Base-by-base conservation (phyloP, 208 protist species). In the Trypanosoma congolense region DNA sequence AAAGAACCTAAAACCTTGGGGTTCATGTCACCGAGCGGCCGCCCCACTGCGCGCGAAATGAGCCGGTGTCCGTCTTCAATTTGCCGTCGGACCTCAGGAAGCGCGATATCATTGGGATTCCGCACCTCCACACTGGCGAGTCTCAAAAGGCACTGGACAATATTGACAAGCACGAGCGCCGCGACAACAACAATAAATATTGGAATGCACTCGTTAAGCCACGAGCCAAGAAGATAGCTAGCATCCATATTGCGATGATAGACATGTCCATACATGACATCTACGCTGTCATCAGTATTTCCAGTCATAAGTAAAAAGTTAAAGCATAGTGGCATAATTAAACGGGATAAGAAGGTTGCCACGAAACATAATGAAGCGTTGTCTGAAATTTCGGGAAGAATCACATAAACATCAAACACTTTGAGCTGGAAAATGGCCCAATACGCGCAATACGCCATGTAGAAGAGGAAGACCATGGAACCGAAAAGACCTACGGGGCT, bases 271-370 rank as follows among this genome's bases (percentile, higher is more conserved):
- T 96, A 96, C 71, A 75, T 65, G 24, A 96, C 86, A 52, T 95
- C 81, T 9, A 80, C 61, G 5, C 51, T 66, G 22, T 57, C 76
- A 29, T 36, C 70, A 2, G 71, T 58, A n/a, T 93, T 65, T 12
- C 75, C 80, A 3, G 83, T 67, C 35, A 96, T 91, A 29, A 92
- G 57, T 31, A 96, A 61, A 54, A 93, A 96, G 65, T 92, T 93
- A 59, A 89, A 95, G 73, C 87, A 94, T 52, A 96, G 63, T 25
- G 90, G 90, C 82, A 96, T 93, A 50, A 96, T 74, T 49, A 96
- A 70, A 53, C 90, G 86, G 31, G 87, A 63, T 21, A 96, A 63
- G 65, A 96, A 96, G 3, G 71, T 85, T 43, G 83, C 73, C 61
- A 85, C 87, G 70, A 96, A 96, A 69, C 87, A 95, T 24, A 96